Base-by-base conservation (phyloP, 768 basidiomycete species). In the Termitomyces sp. region DNA sequence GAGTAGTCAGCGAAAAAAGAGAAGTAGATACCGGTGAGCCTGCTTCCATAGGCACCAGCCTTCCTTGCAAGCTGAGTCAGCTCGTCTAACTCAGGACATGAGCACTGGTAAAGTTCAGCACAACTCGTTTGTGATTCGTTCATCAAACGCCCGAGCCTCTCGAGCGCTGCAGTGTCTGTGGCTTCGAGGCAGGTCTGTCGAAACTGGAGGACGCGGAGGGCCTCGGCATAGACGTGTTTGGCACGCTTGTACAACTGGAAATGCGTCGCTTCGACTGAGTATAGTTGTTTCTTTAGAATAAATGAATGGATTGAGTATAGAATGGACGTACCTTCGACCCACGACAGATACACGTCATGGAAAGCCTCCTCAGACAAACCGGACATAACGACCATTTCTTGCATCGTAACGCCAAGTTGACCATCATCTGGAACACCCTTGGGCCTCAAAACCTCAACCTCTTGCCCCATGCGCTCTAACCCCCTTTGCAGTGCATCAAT, bases 241-340 rank as follows among this genome's bases (percentile, higher is more conserved):
- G 88, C 85, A 59, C 94, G 85, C 65, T 88, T 88, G 79, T 91
- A 92, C 15, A 96, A 74, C 70, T 93, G 88, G 77, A 94, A 94
- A 72, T 86, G 78, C 1, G 83, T 85, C 12, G 91, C 86, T 73
- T 94, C 88, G 43, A 92, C 92, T 92, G 54, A 17, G 15, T 42
- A 20, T 2, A 4, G 10, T 29, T 0, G 17, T 25, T 37, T 17
- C 7, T 37, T 40, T 58, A 56, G n/a, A 65, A 20, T 45, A 43
- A 43, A 37, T 37, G 50, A 40, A 56, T 36, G 38, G 32, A 60
- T 17, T 12, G 62, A 47, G 42, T 29, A 17, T 10, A 20, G 25
- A 7, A 40, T 15, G 54, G 31, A 69, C 86, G 58, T 61, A 92
- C 91, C 88, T 68, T 91, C 85, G 11, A 92, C 85, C 88, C 88